Base-by-base conservation (phyloP, 306 rosid genomes). In the Erythrophleum fordii region DNA sequence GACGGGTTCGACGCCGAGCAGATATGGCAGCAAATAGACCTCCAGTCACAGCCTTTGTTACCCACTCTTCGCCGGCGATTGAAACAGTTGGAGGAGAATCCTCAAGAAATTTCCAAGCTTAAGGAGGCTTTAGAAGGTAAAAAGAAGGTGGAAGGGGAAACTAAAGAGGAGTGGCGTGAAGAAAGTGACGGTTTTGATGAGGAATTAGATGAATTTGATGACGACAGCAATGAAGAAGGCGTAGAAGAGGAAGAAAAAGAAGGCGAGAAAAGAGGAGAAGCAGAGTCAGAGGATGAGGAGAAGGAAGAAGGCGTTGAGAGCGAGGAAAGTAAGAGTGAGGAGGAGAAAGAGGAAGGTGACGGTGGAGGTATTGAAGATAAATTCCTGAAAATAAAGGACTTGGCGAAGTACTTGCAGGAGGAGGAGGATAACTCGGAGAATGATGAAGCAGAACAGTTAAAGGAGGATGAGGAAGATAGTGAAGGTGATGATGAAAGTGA, bases 21-120 rank as follows among this genome's bases (percentile, higher is more conserved):
- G 90, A 91, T 95, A 84, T 95, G 99, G 99, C 97, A 95, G 79
- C 99, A 95, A 84, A 90, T 91, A 31, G 99, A 95, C 59, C 85
- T 95, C 73, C 98, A 90, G 84, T 86, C 98, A 0, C 94, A 90
- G 82, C 97, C 98, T 11, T 89, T 95, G 0, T 20, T 95, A 42
- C 83, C 92, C 73, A 77, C 77, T 10, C 74, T 95, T 46, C 91
- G 90, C 56, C 93, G 99, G 72, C 92, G 88, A 14, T 31, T 93
- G 86, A 93, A 85, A 77, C 91, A 84, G 62, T 66, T 88, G 53
- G 85, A 73, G 35, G 87, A 90, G 72, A 86, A 88, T 35, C 96
- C 96, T 5, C 82, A 80, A 22, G 92, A 80, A 78, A 82, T 93
- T 62, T 70, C 48, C 25, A 81, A 28, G 87, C 84, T 90, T 39